Base-by-base conservation (phyloP, 2,329 filamentous ascomycete species). In the Ascochyta rabiei region DNA sequence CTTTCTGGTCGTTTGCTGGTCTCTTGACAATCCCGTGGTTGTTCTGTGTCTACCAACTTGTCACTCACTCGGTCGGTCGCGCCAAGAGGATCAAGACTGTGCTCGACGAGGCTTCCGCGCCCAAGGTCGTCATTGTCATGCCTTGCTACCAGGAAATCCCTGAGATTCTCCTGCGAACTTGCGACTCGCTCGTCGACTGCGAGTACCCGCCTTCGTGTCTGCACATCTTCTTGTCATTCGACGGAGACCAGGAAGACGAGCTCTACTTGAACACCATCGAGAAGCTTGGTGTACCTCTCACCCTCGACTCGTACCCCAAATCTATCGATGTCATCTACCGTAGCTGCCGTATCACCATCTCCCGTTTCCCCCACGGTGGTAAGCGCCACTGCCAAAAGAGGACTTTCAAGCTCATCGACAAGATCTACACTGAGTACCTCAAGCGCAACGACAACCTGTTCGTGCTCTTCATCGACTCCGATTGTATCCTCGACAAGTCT, bases 111-210 rank as follows among this genome's bases (percentile, higher is more conserved):
- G 79, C 85, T 2, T 92, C 88, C 0, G 93, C 95, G 0, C 95
- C 93, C 1, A 98, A 98, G 76, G 89, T 96, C 15, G 91, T 97
- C 60, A 89, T 98, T 56, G 89, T 98, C 54, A 97, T 98, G 92
- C 95, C 93, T 4, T 96, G 93, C 70, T 98, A 96, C 79, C 91
- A 95, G 70, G 95, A 98, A 71, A 87, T 92, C 26, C 90, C 91
- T 0, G 89, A 90, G 0, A 83, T 96, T 12, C 82, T 98, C 41
- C 81, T 97, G 50, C 89, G 89, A 41, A 95, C 93, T 4, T 83
- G 97, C 64, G 88, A 97, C 76, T 97, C 93, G 0, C 88, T 98
- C 30, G 91, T 96, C 46, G 89, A 93, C 66, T 96, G 91, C 76
- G 93, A 97, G 66, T 98, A 98, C 62, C 93, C 95, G 1, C 85